phyloP scores from a whole-genome alignment of 257 asterid genomes.

The Nicotiana knightiana region DNA sequence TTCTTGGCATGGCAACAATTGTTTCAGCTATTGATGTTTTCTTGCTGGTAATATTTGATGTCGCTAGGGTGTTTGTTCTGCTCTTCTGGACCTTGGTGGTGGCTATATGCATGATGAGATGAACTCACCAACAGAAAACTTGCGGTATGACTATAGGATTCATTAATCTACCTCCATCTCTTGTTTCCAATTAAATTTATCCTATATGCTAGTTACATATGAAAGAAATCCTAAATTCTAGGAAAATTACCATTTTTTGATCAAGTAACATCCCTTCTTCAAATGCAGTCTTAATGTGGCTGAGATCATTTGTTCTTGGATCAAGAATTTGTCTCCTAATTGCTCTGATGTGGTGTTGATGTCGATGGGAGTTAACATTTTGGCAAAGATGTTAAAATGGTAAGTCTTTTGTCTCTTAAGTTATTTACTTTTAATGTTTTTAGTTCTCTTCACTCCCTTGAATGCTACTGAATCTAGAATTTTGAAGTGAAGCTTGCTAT shows the following conservation, averaged over 20 bases:
- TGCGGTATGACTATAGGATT: conserved; percentile 30
- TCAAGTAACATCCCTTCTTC: conserved; percentile 16
- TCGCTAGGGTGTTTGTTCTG: conserved; percentile 61
- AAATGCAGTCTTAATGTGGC: conserved; percentile 64
- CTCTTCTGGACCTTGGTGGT: conserved; percentile 57
- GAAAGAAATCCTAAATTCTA: neutral
- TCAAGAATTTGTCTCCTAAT: conserved; percentile 57
- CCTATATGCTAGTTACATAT: neutral
- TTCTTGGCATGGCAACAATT: neutral
- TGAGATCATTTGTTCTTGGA: conserved; percentile 66
- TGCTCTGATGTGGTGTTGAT: conserved; percentile 54
- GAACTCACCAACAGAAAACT: conserved; percentile 26
- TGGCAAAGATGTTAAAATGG: conserved; percentile 89
- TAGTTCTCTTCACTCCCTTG: conserved; percentile 6
- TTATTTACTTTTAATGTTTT: neutral
- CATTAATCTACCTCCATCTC: neutral
- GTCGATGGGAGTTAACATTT: conserved; percentile 72
- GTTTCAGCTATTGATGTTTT: conserved; percentile 1
- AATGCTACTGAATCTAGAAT: neutral
- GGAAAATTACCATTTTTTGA: conserved; percentile 3
- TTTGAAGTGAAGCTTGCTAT: neutral
- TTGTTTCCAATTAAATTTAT: neutral
- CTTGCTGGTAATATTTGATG: conserved; percentile 2
- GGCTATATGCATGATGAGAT: conserved; percentile 31
- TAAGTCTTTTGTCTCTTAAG: conserved; percentile 20